Percentiles rank a stretch among this genome's conserved stretches.
phyloP scores from a whole-genome alignment of 805 yeast species.

The Wickerhamiella cacticola region DNA sequence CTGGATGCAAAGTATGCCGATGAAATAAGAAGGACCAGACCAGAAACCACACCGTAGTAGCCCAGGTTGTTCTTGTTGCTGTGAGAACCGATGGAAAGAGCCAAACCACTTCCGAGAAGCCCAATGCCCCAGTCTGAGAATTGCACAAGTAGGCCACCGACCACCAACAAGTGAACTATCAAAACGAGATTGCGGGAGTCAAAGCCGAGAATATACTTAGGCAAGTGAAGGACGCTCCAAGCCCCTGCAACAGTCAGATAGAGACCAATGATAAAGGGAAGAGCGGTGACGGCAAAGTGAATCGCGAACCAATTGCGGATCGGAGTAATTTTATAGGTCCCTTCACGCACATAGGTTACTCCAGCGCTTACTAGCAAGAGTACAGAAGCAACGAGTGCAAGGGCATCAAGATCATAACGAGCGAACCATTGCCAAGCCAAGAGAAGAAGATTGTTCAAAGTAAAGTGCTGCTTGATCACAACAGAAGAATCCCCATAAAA shows the following conservation, averaged over 20 bases:
- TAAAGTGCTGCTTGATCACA: conserved; percentile 47
- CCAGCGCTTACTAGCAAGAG: conserved; percentile 49
- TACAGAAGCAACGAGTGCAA: conserved; percentile 44
- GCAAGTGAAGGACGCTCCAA: conserved; percentile 50
- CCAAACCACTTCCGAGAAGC: conserved; percentile 42
- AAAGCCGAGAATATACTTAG: conserved; percentile 47
- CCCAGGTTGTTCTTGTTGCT: conserved; percentile 3
- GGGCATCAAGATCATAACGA: conserved; percentile 43
- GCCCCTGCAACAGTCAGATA: conserved; percentile 76
- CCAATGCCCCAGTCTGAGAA: conserved; percentile 67
- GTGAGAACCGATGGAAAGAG: conserved; percentile 48
- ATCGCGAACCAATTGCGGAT: conserved; percentile 42
- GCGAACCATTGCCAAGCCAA: conserved; percentile 56
- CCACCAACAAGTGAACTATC: conserved; percentile 65
- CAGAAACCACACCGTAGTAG: background rate
- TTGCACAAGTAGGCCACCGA: conserved; percentile 42
- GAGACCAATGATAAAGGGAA: conserved; percentile 67
- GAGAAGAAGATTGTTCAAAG: conserved; percentile 46
- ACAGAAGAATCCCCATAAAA: conserved; percentile 21
- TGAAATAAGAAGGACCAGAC: background rate
- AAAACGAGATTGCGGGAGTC: conserved; percentile 58
- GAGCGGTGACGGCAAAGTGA: conserved; percentile 56
- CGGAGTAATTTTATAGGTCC: conserved; percentile 46
- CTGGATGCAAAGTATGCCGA: conserved; percentile 6
- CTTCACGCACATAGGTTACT: conserved; percentile 44